Evolutionary conservation across 345 rosid genomes (phyloP).

Genomic region (Xanthoceras sorbifolium): DNA sequence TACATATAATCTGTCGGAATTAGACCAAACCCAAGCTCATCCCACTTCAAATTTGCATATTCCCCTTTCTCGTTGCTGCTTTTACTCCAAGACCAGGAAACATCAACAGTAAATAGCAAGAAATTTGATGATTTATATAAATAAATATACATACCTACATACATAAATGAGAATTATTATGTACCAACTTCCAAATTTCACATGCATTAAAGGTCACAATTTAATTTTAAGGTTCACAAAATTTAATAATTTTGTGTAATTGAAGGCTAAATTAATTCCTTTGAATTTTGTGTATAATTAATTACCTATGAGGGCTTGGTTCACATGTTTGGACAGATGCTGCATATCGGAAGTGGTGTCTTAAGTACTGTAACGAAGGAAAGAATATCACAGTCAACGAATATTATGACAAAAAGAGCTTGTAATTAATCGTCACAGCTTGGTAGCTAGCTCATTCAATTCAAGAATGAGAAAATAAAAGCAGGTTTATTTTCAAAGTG

Average conservation of each 20-base stretch:
- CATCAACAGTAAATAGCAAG: background rate
- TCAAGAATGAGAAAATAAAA: background rate
- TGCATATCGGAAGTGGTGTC: background rate
- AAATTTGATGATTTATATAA: too few species aligned
- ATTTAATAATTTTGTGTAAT: too few species aligned
- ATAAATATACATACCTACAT: too few species aligned
- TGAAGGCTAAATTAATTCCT: too few species aligned
- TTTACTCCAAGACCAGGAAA: background rate
- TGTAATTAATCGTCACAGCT: too few species aligned
- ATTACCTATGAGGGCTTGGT: background rate
- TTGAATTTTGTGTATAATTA: background rate
- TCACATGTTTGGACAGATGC: background rate
- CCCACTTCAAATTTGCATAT: constrained; percentile 35
- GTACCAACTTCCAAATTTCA: too few species aligned
- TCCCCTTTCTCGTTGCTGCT: background rate
- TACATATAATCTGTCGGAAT: constrained; percentile 43
- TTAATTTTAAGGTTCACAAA: too few species aligned
- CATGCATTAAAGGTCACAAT: too few species aligned
- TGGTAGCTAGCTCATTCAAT: background rate
- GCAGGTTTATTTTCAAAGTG: too few species aligned
- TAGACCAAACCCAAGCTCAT: constrained; percentile 34
- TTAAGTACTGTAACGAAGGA: background rate
- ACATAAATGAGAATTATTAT: too few species aligned
- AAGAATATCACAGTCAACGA: background rate
- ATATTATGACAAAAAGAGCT: too few species aligned